These are phyloP conservation scores for Mycena polygramma DNA, from an alignment of 768 basidiomycete species.

Conservation along the genomic window DNA sequence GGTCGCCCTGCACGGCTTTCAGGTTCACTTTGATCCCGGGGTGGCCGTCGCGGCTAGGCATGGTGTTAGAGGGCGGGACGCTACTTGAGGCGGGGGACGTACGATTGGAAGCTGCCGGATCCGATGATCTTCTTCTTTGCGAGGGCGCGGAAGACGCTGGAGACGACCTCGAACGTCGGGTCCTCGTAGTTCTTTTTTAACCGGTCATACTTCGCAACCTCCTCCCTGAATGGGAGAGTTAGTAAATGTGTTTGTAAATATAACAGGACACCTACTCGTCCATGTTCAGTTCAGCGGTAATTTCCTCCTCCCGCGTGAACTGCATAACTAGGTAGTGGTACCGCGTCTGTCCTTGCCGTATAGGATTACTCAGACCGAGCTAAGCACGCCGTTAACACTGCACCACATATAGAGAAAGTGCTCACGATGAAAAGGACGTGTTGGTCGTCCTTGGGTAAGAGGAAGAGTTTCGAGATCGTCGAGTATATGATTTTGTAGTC, in stretches of 20 bases:
- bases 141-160: slow-evolving; percentile 91
- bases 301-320: slow-evolving; percentile 96
- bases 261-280: slow-evolving; percentile 73
- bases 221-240: slow-evolving; percentile 64
- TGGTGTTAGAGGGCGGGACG: slow-evolving; percentile 6
- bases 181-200: slow-evolving; percentile 96
- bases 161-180: slow-evolving; percentile 95
- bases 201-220: slow-evolving; percentile 82
- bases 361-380: slow-evolving; percentile 93
- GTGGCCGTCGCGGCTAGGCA: slow-evolving; percentile 83
- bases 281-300: slow-evolving; percentile 95
- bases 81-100: slow-evolving; percentile 33
- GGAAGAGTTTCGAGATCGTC: slow-evolving; percentile 89
- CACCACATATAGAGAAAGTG: slow-evolving; percentile 21
- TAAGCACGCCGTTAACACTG: slow-evolving; percentile 46
- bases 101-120: slow-evolving; percentile 89
- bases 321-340: slow-evolving; percentile 99
- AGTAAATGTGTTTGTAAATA: slow-evolving; percentile 18
- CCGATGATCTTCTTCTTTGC: slow-evolving; percentile 93
- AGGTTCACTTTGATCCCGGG: slow-evolving; percentile 98
- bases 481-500: slow-evolving; percentile 97
- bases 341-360: slow-evolving; percentile 96
- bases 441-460: slow-evolving; percentile 96
- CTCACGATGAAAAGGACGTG: slow-evolving; percentile 95
- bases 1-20: slow-evolving; percentile 96